A percentile compares a stretch with the other conserved stretches of the same genome.
Conservation (phyloP, 768 basidiomycete species). For the Suillus subluteus region DNA sequence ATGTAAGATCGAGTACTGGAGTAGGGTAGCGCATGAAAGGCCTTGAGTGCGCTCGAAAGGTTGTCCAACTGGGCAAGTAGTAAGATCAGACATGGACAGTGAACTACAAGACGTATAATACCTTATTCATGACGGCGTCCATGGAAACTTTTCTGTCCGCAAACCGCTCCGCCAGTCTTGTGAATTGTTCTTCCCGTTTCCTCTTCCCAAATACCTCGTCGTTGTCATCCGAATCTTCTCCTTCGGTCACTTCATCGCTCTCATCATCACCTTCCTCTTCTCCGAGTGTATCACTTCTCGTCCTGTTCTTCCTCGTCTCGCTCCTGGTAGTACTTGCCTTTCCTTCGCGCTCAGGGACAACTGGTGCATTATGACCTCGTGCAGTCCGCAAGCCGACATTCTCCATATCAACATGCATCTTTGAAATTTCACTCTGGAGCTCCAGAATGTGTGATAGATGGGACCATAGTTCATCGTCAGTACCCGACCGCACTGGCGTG, state of each 20-base stretch:
- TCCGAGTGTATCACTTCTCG: conserved; percentile 38
- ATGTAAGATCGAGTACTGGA: conserved; percentile 40
- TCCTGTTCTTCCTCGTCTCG: conserved; percentile 5
- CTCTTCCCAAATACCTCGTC: conserved; percentile 54
- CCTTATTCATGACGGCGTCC: conserved; percentile 75
- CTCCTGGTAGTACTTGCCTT: conserved; percentile 24
- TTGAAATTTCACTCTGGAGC: conserved; percentile 71
- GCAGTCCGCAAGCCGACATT: conserved; percentile 40
- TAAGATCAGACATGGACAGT: neutral
- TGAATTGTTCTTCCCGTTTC: conserved; percentile 70
- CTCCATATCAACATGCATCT: conserved; percentile 79
- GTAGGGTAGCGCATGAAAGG: conserved; percentile 49
- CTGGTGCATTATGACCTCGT: conserved; percentile 11
- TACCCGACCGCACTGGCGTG: conserved; percentile 12
- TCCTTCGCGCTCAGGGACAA: conserved; percentile 21
- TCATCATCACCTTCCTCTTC: conserved; percentile 40
- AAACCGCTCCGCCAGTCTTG: conserved; percentile 67
- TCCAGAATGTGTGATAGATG: conserved; percentile 72
- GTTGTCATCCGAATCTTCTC: conserved; percentile 32
- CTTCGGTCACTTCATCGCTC: conserved; percentile 38
- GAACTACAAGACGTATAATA: conserved; percentile 26
- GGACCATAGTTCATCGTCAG: conserved; percentile 62
- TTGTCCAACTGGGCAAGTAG: conserved; percentile 29
- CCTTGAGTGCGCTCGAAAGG: conserved; percentile 39
- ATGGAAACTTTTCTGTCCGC: conserved; percentile 71